Percentiles rank a stretch among this genome's conserved stretches.
These are phyloP conservation scores for Phlebopus sp. DNA, from an alignment of 1,284 basidiomycete species.

Conservation along the genomic window DNA sequence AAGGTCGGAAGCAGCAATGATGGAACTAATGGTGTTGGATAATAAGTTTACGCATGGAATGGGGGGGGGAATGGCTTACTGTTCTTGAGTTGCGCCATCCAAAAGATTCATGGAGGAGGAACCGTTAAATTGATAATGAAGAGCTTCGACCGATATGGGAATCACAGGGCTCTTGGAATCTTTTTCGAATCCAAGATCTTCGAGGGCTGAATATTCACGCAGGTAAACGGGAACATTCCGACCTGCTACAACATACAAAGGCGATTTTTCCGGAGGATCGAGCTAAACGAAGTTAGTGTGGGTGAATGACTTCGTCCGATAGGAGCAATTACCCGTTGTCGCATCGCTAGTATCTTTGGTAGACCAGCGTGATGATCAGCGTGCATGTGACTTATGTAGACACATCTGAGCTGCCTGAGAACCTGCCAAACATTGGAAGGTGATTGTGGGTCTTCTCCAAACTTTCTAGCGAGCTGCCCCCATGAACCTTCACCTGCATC, in stretches of 20 bases:
- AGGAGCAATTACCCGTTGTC: slow-evolving; percentile 55
- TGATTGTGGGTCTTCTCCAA: slow-evolving; percentile 54
- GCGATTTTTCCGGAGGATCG: slow-evolving; percentile 51
- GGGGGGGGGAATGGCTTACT: slow-evolving; percentile 7
- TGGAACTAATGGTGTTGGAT: slow-evolving; percentile 16
- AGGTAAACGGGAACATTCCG: slow-evolving; percentile 59
- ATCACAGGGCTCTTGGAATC: slow-evolving; percentile 49
- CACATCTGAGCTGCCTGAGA: slow-evolving; percentile 69
- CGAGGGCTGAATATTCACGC: slow-evolving; percentile 60
- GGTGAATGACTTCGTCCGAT: not conserved
- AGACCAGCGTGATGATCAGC: slow-evolving; percentile 93
- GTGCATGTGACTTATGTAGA: slow-evolving; percentile 91
- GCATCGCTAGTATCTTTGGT: slow-evolving; percentile 68
- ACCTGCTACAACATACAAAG: slow-evolving; percentile 71
- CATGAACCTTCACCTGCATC: slow-evolving; percentile 92
- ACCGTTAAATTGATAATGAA: slow-evolving; percentile 46
- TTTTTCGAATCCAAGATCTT: slow-evolving; percentile 62
- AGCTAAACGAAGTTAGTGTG: slow-evolving; percentile 41
- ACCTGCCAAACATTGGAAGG: slow-evolving; percentile 51
- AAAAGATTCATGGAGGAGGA: slow-evolving; percentile 19
- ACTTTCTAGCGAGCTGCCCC: slow-evolving; percentile 83
- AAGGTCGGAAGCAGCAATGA: slow-evolving; percentile 38
- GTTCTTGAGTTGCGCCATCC: not conserved
- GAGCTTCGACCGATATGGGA: slow-evolving; percentile 50
- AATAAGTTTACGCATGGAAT: not conserved